These are phyloP conservation scores for Penicillium sp. DNA, from an alignment of 2,329 filamentous ascomycete genomes.

Conservation along the genomic window DNA sequence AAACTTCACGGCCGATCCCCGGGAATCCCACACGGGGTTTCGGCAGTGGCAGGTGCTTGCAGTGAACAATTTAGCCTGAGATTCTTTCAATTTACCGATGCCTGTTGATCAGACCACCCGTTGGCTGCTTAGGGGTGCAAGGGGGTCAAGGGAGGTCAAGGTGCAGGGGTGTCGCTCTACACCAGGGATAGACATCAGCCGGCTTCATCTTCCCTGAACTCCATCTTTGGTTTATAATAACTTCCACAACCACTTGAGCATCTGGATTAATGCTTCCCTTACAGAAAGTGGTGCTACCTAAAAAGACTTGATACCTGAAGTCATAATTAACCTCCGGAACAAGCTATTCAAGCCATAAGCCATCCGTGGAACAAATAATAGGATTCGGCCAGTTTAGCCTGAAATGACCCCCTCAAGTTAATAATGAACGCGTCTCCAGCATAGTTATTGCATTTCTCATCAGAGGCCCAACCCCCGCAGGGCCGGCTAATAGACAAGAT, in stretches of 20 bases:
- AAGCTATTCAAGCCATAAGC: conserved; percentile 5
- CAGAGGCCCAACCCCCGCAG: background rate
- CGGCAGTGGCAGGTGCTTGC: background rate
- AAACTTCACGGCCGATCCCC: conserved; percentile 23
- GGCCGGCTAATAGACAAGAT: background rate
- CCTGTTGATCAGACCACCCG: background rate
- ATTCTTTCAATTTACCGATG: background rate
- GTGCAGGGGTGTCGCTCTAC: background rate
- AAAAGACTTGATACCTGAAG: background rate
- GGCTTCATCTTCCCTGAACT: background rate
- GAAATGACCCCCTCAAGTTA: background rate
- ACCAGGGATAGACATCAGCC: background rate
- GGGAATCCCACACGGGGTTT: conserved; percentile 4
- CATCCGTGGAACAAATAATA: background rate
- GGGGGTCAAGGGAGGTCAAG: background rate
- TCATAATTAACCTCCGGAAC: background rate
- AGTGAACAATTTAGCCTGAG: background rate
- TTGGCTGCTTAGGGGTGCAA: background rate
- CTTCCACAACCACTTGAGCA: background rate
- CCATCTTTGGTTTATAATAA: background rate
- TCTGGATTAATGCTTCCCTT: background rate
- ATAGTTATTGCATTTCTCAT: background rate
- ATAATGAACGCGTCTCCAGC: too few relatives aligned
- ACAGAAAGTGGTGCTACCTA: background rate
- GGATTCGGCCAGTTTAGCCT: conserved; percentile 6